Percentiles rank a stretch among this genome's conserved stretches.
phyloP scores from a whole-genome alignment of 331 rosid species.

The Erythrophleum ivorense region DNA sequence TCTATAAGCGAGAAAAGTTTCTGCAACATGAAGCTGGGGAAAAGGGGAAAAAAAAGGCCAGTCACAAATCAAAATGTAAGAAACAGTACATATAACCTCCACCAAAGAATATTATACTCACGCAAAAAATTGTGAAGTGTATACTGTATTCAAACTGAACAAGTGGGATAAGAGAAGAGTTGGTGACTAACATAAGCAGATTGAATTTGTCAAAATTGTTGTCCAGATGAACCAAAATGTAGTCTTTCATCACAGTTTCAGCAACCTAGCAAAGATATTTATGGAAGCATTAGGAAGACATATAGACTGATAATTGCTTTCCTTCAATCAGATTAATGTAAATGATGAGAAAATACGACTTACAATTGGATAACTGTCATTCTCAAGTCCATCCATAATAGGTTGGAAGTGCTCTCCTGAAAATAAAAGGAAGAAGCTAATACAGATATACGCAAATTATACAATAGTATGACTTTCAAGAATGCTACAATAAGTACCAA shows the following conservation, averaged over 20 bases:
- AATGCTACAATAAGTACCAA: conserved; percentile 59
- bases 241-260: conserved; percentile 68
- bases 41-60: conserved; percentile 25
- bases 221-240: conserved; percentile 87
- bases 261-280: conserved; percentile 65
- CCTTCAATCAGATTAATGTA: not conserved
- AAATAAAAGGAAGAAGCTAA: conserved; percentile 44
- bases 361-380: conserved; percentile 63
- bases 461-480: conserved; percentile 16
- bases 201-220: conserved; percentile 81
- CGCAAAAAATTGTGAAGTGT: conserved; percentile 1
- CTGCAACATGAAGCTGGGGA: conserved; percentile 85
- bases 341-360: conserved; percentile 45
- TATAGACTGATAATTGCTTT: conserved; percentile 8
- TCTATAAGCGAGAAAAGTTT: conserved; percentile 96
- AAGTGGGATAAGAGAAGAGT: conserved; percentile 28
- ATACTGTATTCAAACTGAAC: conserved; percentile 18
- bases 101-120: conserved; percentile 9
- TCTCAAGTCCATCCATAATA: conserved; percentile 59
- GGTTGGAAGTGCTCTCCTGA: conserved; percentile 83
- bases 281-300: conserved; percentile 25
- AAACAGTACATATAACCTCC: conserved; percentile 38
- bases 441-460: conserved; percentile 32
- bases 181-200: conserved; percentile 80
- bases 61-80: conserved; percentile 33